Percentiles rank a stretch among this genome's conserved stretches.
These are phyloP conservation scores for Leucocoprinus leucothites DNA, from an alignment of 768 basidiomycete species.

Conservation along the genomic window DNA sequence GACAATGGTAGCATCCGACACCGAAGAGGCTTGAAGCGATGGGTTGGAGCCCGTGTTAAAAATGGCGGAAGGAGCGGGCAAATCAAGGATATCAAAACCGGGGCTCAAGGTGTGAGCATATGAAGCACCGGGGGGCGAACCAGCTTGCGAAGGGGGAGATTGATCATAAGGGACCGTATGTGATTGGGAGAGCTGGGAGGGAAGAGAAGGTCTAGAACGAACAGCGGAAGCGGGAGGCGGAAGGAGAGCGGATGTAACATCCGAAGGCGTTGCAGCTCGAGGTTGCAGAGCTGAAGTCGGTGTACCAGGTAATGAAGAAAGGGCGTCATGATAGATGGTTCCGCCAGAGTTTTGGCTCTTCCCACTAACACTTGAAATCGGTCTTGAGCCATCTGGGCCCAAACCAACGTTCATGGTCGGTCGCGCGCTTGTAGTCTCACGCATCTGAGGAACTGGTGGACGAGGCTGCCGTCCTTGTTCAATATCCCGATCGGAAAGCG, in stretches of 20 bases:
- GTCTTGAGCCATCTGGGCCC: conserved; percentile 42
- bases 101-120: conserved; percentile 6
- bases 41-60: conserved; percentile 44
- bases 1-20: conserved; percentile 1
- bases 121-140: neutral
- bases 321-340: conserved; percentile 63
- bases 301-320: conserved; percentile 45
- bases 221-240: neutral
- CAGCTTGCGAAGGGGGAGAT: conserved; percentile 1
- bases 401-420: conserved; percentile 28
- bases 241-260: conserved; percentile 10
- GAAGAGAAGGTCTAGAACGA: conserved; percentile 21
- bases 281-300: conserved; percentile 40
- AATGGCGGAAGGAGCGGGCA: conserved; percentile 51
- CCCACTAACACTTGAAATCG: conserved; percentile 55
- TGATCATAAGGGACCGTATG: conserved; percentile 22
- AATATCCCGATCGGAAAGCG: conserved; percentile 39
- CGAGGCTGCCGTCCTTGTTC: conserved; percentile 43
- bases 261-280: conserved; percentile 45
- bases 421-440: conserved; percentile 22
- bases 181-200: conserved; percentile 16
- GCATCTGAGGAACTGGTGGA: conserved; percentile 11
- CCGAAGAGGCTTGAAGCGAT: conserved; percentile 23
- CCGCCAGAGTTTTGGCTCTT: conserved; percentile 50
- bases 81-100: conserved; percentile 28